phyloP scores from a whole-genome alignment of 768 basidiomycete species.

The Rickenella mellea region DNA sequence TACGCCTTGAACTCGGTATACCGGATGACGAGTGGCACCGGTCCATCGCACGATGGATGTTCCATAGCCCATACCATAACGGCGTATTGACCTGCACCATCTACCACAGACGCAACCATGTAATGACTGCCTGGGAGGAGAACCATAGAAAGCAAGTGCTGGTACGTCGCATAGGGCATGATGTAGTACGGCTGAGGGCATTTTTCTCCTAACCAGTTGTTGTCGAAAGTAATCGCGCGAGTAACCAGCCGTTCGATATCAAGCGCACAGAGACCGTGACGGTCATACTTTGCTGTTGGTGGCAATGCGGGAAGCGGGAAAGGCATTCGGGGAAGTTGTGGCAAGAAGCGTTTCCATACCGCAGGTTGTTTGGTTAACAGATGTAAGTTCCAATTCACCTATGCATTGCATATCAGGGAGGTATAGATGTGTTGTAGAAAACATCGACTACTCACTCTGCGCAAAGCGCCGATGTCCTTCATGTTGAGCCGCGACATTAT shows the following conservation, averaged over 20 bases:
- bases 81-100: constrained; percentile 34
- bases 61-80: constrained; percentile 49
- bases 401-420: background rate
- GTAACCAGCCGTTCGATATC: constrained; percentile 50
- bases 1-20: constrained; percentile 43
- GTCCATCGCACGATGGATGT: constrained; percentile 25
- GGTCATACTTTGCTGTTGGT: constrained; percentile 40
- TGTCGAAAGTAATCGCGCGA: constrained; percentile 48
- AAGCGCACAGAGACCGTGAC: constrained; percentile 21
- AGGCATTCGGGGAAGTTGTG: constrained; percentile 24
- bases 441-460: constrained; percentile 19
- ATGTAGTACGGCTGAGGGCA: constrained; percentile 20
- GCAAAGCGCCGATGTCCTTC: constrained; percentile 26
- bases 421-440: background rate
- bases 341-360: constrained; percentile 60
- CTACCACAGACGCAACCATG: constrained; percentile 49
- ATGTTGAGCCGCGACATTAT: constrained; percentile 26
- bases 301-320: constrained; percentile 54
- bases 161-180: constrained; percentile 17
- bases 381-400: constrained; percentile 55
- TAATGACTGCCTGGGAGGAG: constrained; percentile 62
- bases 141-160: constrained; percentile 42
- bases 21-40: constrained; percentile 33
- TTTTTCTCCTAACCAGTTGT: constrained; percentile 41
- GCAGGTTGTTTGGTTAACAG: constrained; percentile 56